Evolutionary conservation across 495 filamentous ascomycete genomes (phyloP).

Genomic region (Lasiosphaeria miniovina): DNA sequence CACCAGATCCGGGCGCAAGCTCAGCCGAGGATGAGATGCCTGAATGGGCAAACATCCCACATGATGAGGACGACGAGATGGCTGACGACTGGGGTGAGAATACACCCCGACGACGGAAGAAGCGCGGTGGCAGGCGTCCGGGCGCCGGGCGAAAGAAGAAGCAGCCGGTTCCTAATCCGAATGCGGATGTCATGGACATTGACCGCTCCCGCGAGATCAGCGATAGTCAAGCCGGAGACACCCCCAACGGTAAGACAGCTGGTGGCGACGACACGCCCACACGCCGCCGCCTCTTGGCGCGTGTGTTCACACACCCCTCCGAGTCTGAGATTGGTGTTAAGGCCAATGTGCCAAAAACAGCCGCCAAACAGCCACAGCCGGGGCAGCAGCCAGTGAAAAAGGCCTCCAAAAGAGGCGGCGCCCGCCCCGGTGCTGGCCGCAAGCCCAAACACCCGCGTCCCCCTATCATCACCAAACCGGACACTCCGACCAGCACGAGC

Average conservation of each 20-base stretch:
- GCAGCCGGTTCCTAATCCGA: not conserved
- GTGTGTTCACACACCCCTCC: not conserved
- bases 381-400: slow-evolving; percentile 18
- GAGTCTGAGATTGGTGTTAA: not conserved
- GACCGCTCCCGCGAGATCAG: slow-evolving; percentile 19
- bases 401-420: slow-evolving; percentile 30
- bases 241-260: not conserved
- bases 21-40: slow-evolving; percentile 16
- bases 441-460: slow-evolving; percentile 26
- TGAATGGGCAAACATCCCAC: not conserved
- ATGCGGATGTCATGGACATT: slow-evolving; percentile 2
- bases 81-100: slow-evolving; percentile 18
- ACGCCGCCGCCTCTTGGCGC: slow-evolving; percentile 11
- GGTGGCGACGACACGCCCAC: slow-evolving; percentile 10
- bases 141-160: slow-evolving; percentile 34
- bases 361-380: not conserved
- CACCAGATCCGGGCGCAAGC: slow-evolving; percentile 8
- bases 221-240: slow-evolving; percentile 17
- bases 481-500: not conserved
- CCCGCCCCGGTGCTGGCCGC: slow-evolving; percentile 31
- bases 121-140: slow-evolving; percentile 28
- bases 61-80: slow-evolving; percentile 25
- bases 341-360: not conserved
- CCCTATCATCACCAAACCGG: slow-evolving; percentile 2
- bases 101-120: slow-evolving; percentile 16